Base-by-base conservation (phyloP, 2,329 filamentous ascomycete species). In the Didymella pomorum region DNA sequence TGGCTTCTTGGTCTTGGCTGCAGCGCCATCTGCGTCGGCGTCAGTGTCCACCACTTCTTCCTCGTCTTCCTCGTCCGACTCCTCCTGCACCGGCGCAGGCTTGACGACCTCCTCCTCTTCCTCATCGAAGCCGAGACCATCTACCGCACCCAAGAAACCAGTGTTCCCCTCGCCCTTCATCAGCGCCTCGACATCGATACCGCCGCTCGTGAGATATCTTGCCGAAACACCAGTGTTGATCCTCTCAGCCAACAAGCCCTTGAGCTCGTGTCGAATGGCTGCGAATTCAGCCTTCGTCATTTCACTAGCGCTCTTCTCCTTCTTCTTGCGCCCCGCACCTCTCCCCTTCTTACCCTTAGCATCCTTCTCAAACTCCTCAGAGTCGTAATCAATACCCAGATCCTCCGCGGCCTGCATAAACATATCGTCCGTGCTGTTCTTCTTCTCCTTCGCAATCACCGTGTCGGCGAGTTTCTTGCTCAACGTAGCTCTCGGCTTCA, bases 341-440 rank as follows among this genome's bases (percentile, higher is more conserved):
- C 92, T 83, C 0, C 82, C 81, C 20, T 74, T 67, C 0, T 90
- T 83, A 7, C 87, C 86, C 8, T 79, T 79, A 1, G 82, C 83
- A 64, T 90, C 81, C 12, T 67, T 67, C 42, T 85, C 90, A 61
- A 97, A 89, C 44, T 96, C 92, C 33, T 96, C 93, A 60, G 87
- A 90, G 72, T 98, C 93, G 73, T 96, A 97, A 51, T 97, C 94
- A 0, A 98, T 91, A 0, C 95, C 95, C 0, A 99, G 83, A 64
- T 98, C 94, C 57, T 97, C 93, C 0, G 95, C 95, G 0, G 93
- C 93, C 46, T 86, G 86, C 42, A 87, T 87, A 68, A 98, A 81
- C 87, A 93, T 95, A 55, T 92, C 87, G 65, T 97, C 91, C 67
- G 96, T 91, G 69, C 90, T 89, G 54, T 86, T 87, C 10, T 89